Evolutionary conservation across 441 rosid species (phyloP), one percentile per base, ranked within the genome.

Genomic region (Hura crepitans): DNA sequence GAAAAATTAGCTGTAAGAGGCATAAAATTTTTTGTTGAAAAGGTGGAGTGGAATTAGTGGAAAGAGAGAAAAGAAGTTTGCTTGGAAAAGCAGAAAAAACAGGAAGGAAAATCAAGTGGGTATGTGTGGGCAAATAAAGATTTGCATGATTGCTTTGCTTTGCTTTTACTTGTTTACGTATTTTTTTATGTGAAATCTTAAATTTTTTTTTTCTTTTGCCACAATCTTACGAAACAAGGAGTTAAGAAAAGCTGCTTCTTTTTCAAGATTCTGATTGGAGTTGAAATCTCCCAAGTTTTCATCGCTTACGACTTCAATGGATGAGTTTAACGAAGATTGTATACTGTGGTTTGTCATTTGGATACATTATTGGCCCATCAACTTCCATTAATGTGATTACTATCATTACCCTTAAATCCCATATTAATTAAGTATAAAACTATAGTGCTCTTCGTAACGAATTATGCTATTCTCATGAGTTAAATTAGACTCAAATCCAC

Each of bases 51-150:
- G 56, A 68, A 80, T 81, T 68, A 80, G 73, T 73, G 58, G 68
- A 65, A 74, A 49, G 69, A 76, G 73, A 67, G 75, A 53, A 42
- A 72, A 70, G 72, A 70, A 74, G 83, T 65, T 90, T 85, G 94
- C 94, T 87, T 90, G 75, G 18, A 78, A 79, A 79, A 60, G 67
- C 80, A 85, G 97, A 68, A 81, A 84, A 79, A 77, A 62, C 76
- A 42, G 18, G 78, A 62, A 69, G 71, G 31, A 76, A 73, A 65
- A 67, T 72, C 39, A 79, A 77, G 72, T 79, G 77, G 73, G 72
- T 71, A 8, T 31, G 50, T 57, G 9, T 18, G 62, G 70, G 51
- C 65, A 71, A 74, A 78, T 71, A 47, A 46, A 70, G 75, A 65
- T 27, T 63, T 65, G 76, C 53, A 79, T 82, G 77, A 78, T 83